A percentile compares a stretch with the other conserved stretches of the same genome.
phyloP scores from a whole-genome alignment of 179 eudicot genomes.

The Silene vulgaris region DNA sequence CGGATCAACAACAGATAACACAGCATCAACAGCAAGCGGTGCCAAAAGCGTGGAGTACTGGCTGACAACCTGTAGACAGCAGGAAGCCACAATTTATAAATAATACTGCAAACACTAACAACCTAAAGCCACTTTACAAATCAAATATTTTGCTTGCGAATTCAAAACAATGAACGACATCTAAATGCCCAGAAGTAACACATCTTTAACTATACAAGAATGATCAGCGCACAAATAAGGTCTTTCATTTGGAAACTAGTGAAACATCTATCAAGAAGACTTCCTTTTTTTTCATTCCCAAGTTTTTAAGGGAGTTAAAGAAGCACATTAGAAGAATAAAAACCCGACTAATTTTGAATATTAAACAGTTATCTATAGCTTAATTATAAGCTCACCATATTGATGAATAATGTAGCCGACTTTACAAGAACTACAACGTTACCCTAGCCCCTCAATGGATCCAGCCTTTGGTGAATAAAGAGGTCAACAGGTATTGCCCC shows the following conservation, averaged over 20 bases:
- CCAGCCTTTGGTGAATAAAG: too few species aligned
- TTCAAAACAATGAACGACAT: neutral
- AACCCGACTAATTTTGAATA: neutral
- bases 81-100: neutral
- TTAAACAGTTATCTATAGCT: neutral
- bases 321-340: neutral
- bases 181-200: neutral
- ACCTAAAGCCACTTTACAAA: neutral
- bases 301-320: neutral
- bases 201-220: neutral
- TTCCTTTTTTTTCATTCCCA: neutral
- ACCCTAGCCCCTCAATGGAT: neutral
- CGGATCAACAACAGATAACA: conserved; percentile 72
- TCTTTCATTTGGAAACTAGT: neutral
- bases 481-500: too few species aligned
- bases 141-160: neutral
- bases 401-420: neutral
- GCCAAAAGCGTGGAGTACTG: conserved; percentile 88
- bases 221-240: neutral
- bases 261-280: neutral
- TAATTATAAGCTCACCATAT: neutral
- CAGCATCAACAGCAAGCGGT: conserved; percentile 90
- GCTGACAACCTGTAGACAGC: conserved; percentile 49
- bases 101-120: neutral
- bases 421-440: neutral